phyloP scores from a whole-genome alignment of 2,329 filamentous ascomycete genomes.

The Colletotrichum sp. region DNA sequence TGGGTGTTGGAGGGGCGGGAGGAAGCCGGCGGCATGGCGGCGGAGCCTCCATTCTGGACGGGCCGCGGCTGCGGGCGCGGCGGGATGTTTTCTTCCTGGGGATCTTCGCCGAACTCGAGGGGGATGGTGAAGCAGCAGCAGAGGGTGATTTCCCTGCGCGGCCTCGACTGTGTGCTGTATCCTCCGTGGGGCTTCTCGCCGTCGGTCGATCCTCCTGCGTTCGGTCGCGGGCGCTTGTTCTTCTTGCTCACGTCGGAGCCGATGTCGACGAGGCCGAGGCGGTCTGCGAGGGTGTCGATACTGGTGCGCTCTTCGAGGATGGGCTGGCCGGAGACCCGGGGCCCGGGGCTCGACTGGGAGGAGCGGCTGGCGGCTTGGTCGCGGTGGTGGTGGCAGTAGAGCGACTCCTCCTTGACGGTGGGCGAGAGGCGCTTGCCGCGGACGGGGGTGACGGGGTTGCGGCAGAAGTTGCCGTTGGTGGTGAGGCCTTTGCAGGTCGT shows the following conservation, averaged over 20 bases:
- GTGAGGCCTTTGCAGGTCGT: slow-evolving; percentile 92
- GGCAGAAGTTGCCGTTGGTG: slow-evolving; percentile 80
- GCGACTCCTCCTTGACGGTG: slow-evolving; percentile 53
- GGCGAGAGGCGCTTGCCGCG: slow-evolving; percentile 26
- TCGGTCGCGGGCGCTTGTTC: slow-evolving; percentile 29
- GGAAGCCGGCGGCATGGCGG: neutral
- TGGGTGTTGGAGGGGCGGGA: slow-evolving; percentile 16
- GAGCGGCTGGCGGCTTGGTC: slow-evolving; percentile 76
- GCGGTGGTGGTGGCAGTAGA: slow-evolving; percentile 95
- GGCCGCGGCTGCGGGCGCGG: slow-evolving; percentile 53
- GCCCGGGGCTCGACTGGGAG: slow-evolving; percentile 50
- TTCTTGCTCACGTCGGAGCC: slow-evolving; percentile 40
- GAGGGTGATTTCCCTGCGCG: slow-evolving; percentile 38
- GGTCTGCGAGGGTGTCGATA: slow-evolving; percentile 84
- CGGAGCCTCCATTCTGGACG: slow-evolving; percentile 37
- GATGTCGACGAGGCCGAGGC: slow-evolving; percentile 77
- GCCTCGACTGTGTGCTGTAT: slow-evolving; percentile 29
- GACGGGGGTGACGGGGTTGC: slow-evolving; percentile 66
- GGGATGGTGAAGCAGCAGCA: slow-evolving; percentile 62
- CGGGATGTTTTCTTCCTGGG: slow-evolving; percentile 32
- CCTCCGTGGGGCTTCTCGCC: slow-evolving; percentile 18
- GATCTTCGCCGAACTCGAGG: slow-evolving; percentile 40
- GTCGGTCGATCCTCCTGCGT: slow-evolving; percentile 10
- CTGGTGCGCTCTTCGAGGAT: slow-evolving; percentile 73
- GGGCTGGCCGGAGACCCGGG: slow-evolving; percentile 48